phyloP scores from a whole-genome alignment of 2,329 filamentous ascomycete genomes.

The Cladosporium colombiae region DNA sequence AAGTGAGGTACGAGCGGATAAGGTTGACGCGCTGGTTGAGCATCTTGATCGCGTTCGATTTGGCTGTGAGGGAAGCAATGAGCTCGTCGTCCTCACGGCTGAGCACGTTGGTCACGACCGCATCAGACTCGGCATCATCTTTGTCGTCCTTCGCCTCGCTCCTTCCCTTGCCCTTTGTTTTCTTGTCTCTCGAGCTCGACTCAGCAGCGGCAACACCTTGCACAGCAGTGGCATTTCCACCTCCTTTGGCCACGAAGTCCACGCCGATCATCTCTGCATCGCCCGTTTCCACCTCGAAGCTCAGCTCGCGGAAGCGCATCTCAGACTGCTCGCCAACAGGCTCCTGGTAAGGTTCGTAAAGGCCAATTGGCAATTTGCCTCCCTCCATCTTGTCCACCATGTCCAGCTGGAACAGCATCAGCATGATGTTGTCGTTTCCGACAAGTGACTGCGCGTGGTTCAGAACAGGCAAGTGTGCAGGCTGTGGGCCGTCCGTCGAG shows the following conservation, averaged over 20 bases:
- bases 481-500: slow-evolving; percentile 68
- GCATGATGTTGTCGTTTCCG: slow-evolving; percentile 77
- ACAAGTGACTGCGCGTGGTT: slow-evolving; percentile 58
- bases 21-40: slow-evolving; percentile 64
- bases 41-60: slow-evolving; percentile 92
- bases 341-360: slow-evolving; percentile 81
- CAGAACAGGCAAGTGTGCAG: slow-evolving; percentile 71
- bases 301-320: slow-evolving; percentile 78
- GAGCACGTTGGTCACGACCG: slow-evolving; percentile 43
- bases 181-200: slow-evolving; percentile 43
- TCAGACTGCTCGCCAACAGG: slow-evolving; percentile 59
- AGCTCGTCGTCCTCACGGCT: slow-evolving; percentile 66
- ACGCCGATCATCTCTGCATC: slow-evolving; percentile 98
- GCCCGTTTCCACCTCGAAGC: slow-evolving; percentile 87
- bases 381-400: slow-evolving; percentile 58
- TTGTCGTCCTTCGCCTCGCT: slow-evolving; percentile 41
- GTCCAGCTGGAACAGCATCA: slow-evolving; percentile 82
- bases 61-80: slow-evolving; percentile 72
- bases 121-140: slow-evolving; percentile 41
- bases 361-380: slow-evolving; percentile 81
- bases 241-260: slow-evolving; percentile 84
- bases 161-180: slow-evolving; percentile 36
- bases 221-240: slow-evolving; percentile 73
- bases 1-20: slow-evolving; percentile 69
- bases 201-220: slow-evolving; percentile 22